Percentiles rank a stretch among this genome's conserved stretches.
phyloP scores from a whole-genome alignment of 1,284 basidiomycete species.

The Salmacisia buchloeana region DNA sequence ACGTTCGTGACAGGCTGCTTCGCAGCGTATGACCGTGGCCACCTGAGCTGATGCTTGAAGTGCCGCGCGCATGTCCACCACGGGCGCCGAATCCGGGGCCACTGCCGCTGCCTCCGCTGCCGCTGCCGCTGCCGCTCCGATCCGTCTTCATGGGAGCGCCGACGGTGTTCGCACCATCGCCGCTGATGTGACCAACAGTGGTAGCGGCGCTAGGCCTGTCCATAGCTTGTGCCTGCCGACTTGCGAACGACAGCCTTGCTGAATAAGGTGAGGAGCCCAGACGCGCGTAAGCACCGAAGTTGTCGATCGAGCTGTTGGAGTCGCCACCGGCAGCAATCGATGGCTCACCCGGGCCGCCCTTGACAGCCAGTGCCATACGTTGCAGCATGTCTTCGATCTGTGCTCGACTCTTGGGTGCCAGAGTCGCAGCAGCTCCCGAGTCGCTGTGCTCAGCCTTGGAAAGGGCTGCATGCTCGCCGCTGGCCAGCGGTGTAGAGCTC shows the following conservation, averaged over 20 bases:
- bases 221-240: neutral
- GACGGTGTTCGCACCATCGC: too few relatives aligned
- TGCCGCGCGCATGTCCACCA: too few relatives aligned
- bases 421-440: too few relatives aligned
- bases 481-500: too few relatives aligned
- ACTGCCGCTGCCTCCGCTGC: neutral
- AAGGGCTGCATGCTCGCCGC: too few relatives aligned
- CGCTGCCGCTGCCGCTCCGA: neutral
- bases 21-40: too few relatives aligned
- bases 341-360: too few relatives aligned
- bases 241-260: neutral
- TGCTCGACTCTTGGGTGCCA: constrained; percentile 24
- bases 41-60: too few relatives aligned
- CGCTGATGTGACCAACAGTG: neutral
- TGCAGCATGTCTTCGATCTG: constrained; percentile 37
- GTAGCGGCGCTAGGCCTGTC: neutral
- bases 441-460: too few relatives aligned
- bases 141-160: neutral
- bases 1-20: too few relatives aligned
- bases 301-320: neutral
- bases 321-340: too few relatives aligned
- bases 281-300: neutral
- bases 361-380: constrained; percentile 33
- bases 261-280: neutral
- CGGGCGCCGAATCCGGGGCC: neutral